These are phyloP conservation scores for Nitzschia sp. DNA, from an alignment of 108 stramenopile species.

Conservation along the genomic window DNA sequence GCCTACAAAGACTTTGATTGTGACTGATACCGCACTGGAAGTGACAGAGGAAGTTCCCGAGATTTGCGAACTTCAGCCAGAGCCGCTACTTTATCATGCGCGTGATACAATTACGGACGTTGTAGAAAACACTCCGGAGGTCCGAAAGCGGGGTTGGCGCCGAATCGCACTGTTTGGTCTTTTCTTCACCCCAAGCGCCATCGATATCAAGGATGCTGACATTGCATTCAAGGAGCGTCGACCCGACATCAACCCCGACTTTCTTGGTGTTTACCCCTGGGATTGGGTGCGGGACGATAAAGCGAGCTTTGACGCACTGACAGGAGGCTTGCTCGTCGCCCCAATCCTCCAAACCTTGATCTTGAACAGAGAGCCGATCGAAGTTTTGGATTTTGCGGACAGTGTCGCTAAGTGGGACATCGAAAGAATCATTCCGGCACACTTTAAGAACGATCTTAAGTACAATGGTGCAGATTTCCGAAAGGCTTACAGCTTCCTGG, in stretches of 20 bases:
- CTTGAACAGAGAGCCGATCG: constrained; percentile 84
- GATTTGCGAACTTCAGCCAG: constrained; percentile 82
- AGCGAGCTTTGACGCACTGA: constrained; percentile 79
- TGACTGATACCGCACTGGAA: constrained; percentile 88
- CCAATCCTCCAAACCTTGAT: constrained; percentile 93
- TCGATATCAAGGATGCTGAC: constrained; percentile 76
- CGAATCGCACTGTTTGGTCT: constrained; percentile 88
- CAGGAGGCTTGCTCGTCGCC: constrained; percentile 84
- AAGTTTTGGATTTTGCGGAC: constrained; percentile 86
- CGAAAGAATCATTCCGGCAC: constrained; percentile 87
- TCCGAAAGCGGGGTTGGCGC: constrained; percentile 87
- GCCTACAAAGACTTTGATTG: constrained; percentile 80
- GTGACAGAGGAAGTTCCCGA: constrained; percentile 84
- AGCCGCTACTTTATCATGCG: constrained; percentile 91
- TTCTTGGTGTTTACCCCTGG: constrained; percentile 87
- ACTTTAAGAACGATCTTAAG: constrained; percentile 86
- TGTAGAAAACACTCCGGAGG: constrained; percentile 79
- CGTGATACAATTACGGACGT: constrained; percentile 80
- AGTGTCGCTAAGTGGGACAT: constrained; percentile 82
- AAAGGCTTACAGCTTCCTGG: constrained; percentile 84
- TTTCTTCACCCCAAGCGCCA: constrained; percentile 84
- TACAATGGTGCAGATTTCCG: constrained; percentile 83
- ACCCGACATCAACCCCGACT: constrained; percentile 82
- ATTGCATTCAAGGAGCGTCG: constrained; percentile 74
- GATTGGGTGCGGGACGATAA: constrained; percentile 85